Conservation (phyloP, 805 yeast species). For the Candida ortonii region DNA sequence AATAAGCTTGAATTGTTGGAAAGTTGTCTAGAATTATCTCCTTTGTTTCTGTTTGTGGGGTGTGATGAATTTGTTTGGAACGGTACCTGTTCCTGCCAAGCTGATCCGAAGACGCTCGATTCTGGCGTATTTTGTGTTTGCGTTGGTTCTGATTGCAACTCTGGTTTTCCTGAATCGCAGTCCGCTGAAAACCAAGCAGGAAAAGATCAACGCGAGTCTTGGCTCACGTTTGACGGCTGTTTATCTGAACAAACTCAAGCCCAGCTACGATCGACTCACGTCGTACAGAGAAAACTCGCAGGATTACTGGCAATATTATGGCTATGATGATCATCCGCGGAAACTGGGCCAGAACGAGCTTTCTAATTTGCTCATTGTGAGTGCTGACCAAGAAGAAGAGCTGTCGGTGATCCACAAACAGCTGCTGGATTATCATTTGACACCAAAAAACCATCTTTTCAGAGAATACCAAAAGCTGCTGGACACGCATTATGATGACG, state of each 20-base stretch:
- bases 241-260: conserved; percentile 14
- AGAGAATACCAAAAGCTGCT: conserved; percentile 10
- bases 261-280: conserved; percentile 27
- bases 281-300: conserved; percentile 21
- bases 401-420: conserved; percentile 21
- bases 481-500: conserved; percentile 10
- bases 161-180: conserved; percentile 6
- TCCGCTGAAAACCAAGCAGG: conserved; percentile 16
- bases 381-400: conserved; percentile 25
- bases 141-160: conserved; percentile 4
- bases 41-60: no score
- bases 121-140: conserved; percentile 3
- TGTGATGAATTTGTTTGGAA: no score
- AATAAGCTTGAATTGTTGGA: no score
- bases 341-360: conserved; percentile 22
- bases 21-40: no score
- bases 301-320: conserved; percentile 33
- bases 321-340: conserved; percentile 25
- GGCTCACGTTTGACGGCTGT: conserved; percentile 16
- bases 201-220: conserved; percentile 13
- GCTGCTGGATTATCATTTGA: conserved; percentile 18
- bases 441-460: conserved; percentile 15
- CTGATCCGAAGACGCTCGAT: conserved; percentile 9
- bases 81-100: conserved; percentile 8
- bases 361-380: conserved; percentile 21